Conservation (phyloP, 1,284 basidiomycete species). For the Ganoderma lucidum region DNA sequence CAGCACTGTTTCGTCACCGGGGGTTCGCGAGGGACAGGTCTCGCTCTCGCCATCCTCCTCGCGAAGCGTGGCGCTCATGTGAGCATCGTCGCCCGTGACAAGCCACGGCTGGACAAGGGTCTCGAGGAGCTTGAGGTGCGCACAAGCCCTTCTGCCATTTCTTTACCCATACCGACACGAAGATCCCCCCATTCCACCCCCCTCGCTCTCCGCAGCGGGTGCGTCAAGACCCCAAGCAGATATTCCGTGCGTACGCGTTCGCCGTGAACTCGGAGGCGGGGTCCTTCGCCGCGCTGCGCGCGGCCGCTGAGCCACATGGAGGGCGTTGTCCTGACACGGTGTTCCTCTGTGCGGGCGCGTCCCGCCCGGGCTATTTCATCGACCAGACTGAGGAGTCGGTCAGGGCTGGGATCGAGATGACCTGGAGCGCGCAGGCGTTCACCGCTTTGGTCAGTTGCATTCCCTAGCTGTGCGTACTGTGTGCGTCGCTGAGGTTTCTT, state of each 20-base stretch:
- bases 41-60: slow-evolving; percentile 74
- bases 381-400: slow-evolving; percentile 71
- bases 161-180: slow-evolving; percentile 19
- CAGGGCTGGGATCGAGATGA: slow-evolving; percentile 63
- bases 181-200: neutral
- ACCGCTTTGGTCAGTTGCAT: slow-evolving; percentile 65
- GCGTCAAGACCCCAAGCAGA: slow-evolving; percentile 62
- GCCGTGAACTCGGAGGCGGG: slow-evolving; percentile 59
- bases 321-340: slow-evolving; percentile 74
- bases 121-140: slow-evolving; percentile 69
- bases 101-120: slow-evolving; percentile 67
- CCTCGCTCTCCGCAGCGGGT: slow-evolving; percentile 42
- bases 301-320: slow-evolving; percentile 61
- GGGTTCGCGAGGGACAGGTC: slow-evolving; percentile 83
- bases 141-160: neutral
- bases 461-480: neutral
- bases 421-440: slow-evolving; percentile 80
- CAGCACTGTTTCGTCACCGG: slow-evolving; percentile 85
- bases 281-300: slow-evolving; percentile 65
- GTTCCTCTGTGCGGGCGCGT: slow-evolving; percentile 80
- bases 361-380: slow-evolving; percentile 77
- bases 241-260: slow-evolving; percentile 67
- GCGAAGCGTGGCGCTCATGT: slow-evolving; percentile 79
- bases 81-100: slow-evolving; percentile 81
- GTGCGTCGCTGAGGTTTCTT: neutral